Evolutionary conservation across 345 rosid species (phyloP), one percentile per base, ranked within the genome.

Genomic region (Cardiospermum halicacabum): DNA sequence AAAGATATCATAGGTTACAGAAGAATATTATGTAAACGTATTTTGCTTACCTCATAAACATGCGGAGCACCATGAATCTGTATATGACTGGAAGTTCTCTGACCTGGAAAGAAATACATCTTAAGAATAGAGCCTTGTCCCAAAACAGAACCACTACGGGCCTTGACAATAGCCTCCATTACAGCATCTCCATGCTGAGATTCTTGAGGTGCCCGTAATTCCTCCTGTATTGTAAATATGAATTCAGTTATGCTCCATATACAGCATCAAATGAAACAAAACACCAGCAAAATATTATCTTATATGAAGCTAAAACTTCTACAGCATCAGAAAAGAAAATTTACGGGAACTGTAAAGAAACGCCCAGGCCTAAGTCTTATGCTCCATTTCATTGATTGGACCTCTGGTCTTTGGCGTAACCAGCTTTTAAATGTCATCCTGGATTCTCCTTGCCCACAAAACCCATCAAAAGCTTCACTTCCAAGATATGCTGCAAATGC

Each of bases 401-500:
- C 92, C 82, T 94, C 99, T 0, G 91, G 81, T 75, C 95, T 85
- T 73, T 90, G 95, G 74, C 88, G 82, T 76, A 89, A 77, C 97
- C 96, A 94, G 60, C 68, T 81, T 79, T 94, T 91, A 78, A 88
- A 94, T 26, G 95, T 85, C 86, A 88, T 83, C 77, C 71, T 83
- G 56, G 77, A 62, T 64, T 77, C 84, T 70, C 95, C 98, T 80
- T 85, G 88, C 43, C 80, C 86, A 75, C 92, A 90, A 62, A 84
- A 89, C 51, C 88, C 95, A 76, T 94, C 97, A 76, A 88, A 87
- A 69, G 93, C 89, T 76, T 85, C 84, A 72, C 97, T 90, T 74
- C 99, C 99, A 69, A 93, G 91, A 78, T 94, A 94, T 27, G 99
- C 95, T 34, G 99, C 92, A 76, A 94, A 90, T 24, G 99, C 94